Evolutionary conservation across 768 basidiomycete species (phyloP).

Genomic region (Rubroboletus pulcherrimus): DNA sequence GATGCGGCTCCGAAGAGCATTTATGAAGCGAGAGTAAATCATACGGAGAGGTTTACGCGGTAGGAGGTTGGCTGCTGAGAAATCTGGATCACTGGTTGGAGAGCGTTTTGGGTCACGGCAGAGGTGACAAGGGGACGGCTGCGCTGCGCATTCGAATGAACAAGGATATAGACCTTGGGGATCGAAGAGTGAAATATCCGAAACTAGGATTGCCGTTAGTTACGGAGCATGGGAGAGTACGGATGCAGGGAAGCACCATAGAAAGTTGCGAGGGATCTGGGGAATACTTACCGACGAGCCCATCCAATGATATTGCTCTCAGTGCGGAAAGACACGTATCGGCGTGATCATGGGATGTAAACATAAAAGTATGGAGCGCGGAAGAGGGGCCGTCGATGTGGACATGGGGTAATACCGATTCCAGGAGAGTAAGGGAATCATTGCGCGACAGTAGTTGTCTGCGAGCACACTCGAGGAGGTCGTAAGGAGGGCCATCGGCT

Average conservation of each 20-base stretch:
- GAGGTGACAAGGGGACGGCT: conserved; percentile 35
- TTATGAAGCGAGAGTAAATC: conserved; percentile 47
- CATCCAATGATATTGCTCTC: conserved; percentile 42
- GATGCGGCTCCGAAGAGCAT: conserved; percentile 54
- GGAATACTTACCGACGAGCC: conserved; percentile 46
- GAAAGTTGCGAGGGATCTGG: neutral
- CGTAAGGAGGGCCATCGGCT: conserved; percentile 27
- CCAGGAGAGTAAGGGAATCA: conserved; percentile 36
- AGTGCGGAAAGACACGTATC: conserved; percentile 34
- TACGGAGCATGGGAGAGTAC: neutral
- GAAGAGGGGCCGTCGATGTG: conserved; percentile 41
- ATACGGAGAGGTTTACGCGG: conserved; percentile 44
- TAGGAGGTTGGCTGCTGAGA: conserved; percentile 38
- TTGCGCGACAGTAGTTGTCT: conserved; percentile 43
- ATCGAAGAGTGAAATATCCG: conserved; percentile 43
- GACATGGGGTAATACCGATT: conserved; percentile 51
- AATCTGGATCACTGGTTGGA: conserved; percentile 17
- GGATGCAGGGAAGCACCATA: neutral
- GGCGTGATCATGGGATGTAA: conserved; percentile 37
- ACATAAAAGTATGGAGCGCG: conserved; percentile 56
- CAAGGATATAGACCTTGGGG: conserved; percentile 52
- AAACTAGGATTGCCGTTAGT: conserved; percentile 33
- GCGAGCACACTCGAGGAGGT: conserved; percentile 55
- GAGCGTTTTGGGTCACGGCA: conserved; percentile 30
- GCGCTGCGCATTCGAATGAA: conserved; percentile 43